Conservation (phyloP, 805 yeast genomes). For the Kurtzmaniella fragi region DNA sequence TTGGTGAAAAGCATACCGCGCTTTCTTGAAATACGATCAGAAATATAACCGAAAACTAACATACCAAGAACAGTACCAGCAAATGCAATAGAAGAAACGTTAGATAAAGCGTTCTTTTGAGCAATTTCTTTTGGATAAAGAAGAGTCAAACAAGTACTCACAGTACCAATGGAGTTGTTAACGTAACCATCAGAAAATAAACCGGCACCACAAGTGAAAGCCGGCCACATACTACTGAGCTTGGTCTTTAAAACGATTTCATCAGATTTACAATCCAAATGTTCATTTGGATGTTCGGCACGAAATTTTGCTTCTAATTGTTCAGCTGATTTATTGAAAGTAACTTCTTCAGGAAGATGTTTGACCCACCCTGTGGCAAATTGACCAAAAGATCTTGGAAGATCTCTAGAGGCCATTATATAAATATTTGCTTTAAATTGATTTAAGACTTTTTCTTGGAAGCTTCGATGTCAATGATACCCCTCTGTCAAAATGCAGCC, state of each 20-base stretch:
- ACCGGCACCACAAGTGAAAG: slow-evolving; percentile 79
- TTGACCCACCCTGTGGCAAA: slow-evolving; percentile 30
- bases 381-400: slow-evolving; percentile 33
- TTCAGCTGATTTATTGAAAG: slow-evolving; percentile 15
- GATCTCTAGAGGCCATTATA: slow-evolving; percentile 29
- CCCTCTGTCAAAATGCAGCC: too few species aligned
- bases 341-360: slow-evolving; percentile 33
- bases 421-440: too few species aligned
- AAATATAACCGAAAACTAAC: slow-evolving; percentile 63
- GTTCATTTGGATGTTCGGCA: slow-evolving; percentile 13
- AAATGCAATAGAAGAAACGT: slow-evolving; percentile 76
- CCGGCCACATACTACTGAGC: slow-evolving; percentile 42
- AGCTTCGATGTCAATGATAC: too few species aligned
- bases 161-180: slow-evolving; percentile 75
- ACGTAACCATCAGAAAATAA: slow-evolving; percentile 84
- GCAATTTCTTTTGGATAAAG: slow-evolving; percentile 60
- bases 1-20: slow-evolving; percentile 73
- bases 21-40: slow-evolving; percentile 73
- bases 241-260: slow-evolving; percentile 4
- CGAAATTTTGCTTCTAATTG: slow-evolving; percentile 8
- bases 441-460: too few species aligned
- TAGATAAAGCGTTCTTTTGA: slow-evolving; percentile 58
- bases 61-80: slow-evolving; percentile 84
- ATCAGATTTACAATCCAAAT: not conserved
- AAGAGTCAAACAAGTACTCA: slow-evolving; percentile 54